Conservation (phyloP, 192 early-diverging fungal genomes). For the Coemansia aciculifera region DNA sequence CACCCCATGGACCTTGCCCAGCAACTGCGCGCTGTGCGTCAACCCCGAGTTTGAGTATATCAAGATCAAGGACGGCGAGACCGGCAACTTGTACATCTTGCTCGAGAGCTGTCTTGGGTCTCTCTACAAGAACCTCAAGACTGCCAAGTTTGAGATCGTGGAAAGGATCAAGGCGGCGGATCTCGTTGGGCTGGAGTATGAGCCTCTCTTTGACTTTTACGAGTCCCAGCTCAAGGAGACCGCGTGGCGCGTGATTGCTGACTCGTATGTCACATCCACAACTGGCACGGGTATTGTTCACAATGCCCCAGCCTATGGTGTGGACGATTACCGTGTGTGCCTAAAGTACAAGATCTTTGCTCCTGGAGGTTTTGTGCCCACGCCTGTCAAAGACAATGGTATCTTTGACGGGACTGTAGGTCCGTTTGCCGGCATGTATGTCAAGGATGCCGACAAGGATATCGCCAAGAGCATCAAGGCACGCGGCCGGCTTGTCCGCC, state of each 20-base stretch:
- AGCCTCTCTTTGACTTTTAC: slow-evolving; percentile 90
- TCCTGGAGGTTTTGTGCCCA: slow-evolving; percentile 82
- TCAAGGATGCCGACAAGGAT: slow-evolving; percentile 97
- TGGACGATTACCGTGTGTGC: slow-evolving; percentile 98
- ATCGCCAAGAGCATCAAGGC: slow-evolving; percentile 91
- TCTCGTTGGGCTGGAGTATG: slow-evolving; percentile 85
- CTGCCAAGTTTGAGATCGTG: slow-evolving; percentile 88
- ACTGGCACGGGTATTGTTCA: slow-evolving; percentile 98
- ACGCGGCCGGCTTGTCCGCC: slow-evolving; percentile 80
- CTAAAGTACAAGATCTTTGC: slow-evolving; percentile 76
- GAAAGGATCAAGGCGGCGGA: slow-evolving; percentile 74
- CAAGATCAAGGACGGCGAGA: slow-evolving; percentile 88
- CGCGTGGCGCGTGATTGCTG: slow-evolving; percentile 84
- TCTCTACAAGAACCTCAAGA: slow-evolving; percentile 93
- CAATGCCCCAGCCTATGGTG: slow-evolving; percentile 96
- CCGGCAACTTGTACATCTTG: slow-evolving; percentile 83
- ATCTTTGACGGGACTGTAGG: slow-evolving; percentile 72
- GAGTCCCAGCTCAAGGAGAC: slow-evolving; percentile 67
- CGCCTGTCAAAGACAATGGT: slow-evolving; percentile 87
- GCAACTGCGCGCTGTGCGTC: slow-evolving; percentile 92
- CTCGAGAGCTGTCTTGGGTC: slow-evolving; percentile 79
- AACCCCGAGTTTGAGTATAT: slow-evolving; percentile 93
- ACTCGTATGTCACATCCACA: slow-evolving; percentile 90
- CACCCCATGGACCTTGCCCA: slow-evolving; percentile 98
- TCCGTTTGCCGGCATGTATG: slow-evolving; percentile 80